Evolutionary conservation across 1,139 yeast species (phyloP).

Genomic region (Kurtzmaniella quercitrusa): DNA sequence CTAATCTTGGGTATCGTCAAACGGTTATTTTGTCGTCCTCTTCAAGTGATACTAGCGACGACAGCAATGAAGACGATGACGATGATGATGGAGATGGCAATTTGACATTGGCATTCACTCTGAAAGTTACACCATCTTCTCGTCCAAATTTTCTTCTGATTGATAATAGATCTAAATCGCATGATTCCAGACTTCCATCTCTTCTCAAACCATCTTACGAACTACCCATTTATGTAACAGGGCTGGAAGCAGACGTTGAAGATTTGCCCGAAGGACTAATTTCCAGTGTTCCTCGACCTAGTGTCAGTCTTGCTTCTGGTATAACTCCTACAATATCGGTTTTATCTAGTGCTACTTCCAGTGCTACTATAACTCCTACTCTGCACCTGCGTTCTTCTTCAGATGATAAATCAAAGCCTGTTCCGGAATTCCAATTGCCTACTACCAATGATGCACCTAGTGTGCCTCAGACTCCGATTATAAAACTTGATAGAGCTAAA

Average conservation of each 20-base stretch:
- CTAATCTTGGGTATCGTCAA: not conserved
- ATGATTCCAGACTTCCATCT: constrained; percentile 38
- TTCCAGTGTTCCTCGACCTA: constrained; percentile 18
- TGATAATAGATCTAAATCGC: constrained; percentile 37
- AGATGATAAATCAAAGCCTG: not conserved
- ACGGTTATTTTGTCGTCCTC: constrained; percentile 10
- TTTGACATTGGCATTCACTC: constrained; percentile 49
- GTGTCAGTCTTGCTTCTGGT: constrained; percentile 14
- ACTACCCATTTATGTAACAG: constrained; percentile 27
- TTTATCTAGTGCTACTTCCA: constrained; percentile 17
- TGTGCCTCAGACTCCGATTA: not conserved
- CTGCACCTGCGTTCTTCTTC: not conserved
- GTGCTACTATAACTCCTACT: constrained; percentile 17
- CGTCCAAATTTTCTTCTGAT: constrained; percentile 35
- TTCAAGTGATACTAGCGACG: constrained; percentile 15
- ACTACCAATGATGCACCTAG: not conserved
- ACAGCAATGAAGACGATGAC: constrained; percentile 11
- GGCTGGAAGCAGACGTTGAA: constrained; percentile 32
- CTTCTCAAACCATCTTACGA: constrained; percentile 17
- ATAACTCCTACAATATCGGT: constrained; percentile 13
- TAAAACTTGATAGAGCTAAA: not conserved
- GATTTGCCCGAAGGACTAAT: constrained; percentile 42
- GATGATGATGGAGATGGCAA: constrained; percentile 44
- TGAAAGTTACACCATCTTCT: constrained; percentile 33
- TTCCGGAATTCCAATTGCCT: not conserved